phyloP scores from a whole-genome alignment of 1,139 yeast genomes.

The Protomyces arabidopsidicola region DNA sequence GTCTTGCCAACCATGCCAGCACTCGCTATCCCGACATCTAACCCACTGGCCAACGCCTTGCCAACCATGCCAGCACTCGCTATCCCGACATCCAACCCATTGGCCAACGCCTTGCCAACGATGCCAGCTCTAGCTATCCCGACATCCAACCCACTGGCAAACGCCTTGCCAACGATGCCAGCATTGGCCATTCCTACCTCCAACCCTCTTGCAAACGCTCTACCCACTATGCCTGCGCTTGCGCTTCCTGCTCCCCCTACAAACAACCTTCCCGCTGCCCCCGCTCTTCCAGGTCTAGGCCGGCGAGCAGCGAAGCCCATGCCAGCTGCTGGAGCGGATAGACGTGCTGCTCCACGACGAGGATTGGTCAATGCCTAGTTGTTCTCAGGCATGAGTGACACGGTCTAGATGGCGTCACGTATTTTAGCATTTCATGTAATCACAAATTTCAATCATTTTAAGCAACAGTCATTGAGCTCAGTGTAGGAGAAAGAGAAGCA shows the following conservation, averaged over 20 bases:
- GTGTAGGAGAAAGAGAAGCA: too few species aligned
- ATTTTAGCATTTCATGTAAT: too few species aligned
- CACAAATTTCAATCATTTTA: too few species aligned
- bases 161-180: background rate
- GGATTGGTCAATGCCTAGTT: background rate
- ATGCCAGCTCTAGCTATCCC: background rate
- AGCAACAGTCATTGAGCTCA: too few species aligned
- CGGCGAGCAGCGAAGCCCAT: background rate
- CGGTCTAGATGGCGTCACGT: too few species aligned
- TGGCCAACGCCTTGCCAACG: background rate
- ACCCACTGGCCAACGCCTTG: background rate
- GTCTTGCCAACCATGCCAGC: background rate
- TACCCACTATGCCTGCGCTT: background rate
- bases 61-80: background rate
- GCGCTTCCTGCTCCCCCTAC: background rate
- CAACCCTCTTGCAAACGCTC: background rate
- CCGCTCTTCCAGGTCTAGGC: background rate
- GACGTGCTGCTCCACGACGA: background rate
- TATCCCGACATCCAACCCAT: background rate
- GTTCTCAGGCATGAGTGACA: too few species aligned
- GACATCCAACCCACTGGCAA: background rate
- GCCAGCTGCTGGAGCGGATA: background rate
- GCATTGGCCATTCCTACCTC: background rate
- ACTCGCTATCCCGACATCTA: background rate
- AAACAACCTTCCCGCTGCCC: background rate